phyloP scores from a whole-genome alignment of 2,329 filamentous ascomycete species.

The Diplodia seriata region DNA sequence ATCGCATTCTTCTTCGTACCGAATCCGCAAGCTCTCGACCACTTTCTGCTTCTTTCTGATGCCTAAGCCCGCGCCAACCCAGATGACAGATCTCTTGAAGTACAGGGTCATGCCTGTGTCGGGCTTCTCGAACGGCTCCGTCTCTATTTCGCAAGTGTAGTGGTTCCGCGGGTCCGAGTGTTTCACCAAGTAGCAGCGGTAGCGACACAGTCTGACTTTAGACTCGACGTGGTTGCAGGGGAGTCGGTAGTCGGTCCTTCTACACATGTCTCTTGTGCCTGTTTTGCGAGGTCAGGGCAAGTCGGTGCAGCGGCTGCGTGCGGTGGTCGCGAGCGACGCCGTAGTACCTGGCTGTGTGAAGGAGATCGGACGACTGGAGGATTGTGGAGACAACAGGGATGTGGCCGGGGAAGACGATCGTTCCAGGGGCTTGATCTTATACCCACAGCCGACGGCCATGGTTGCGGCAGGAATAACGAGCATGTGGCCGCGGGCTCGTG shows the following conservation, averaged over 20 bases:
- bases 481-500: background rate
- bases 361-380: background rate
- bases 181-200: conserved; percentile 28
- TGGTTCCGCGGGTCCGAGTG: conserved; percentile 9
- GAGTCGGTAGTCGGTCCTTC: conserved; percentile 28
- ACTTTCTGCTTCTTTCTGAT: conserved; percentile 20
- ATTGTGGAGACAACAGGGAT: background rate
- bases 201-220: conserved; percentile 21
- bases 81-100: conserved; percentile 8
- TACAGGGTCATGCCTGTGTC: conserved; percentile 1
- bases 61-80: conserved; percentile 13
- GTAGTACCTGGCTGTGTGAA: background rate
- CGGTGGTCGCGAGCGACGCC: background rate
- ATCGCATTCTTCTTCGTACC: conserved; percentile 19
- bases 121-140: conserved; percentile 10
- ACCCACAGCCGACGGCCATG: background rate
- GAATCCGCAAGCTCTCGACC: conserved; percentile 10
- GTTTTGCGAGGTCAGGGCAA: background rate
- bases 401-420: background rate
- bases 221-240: conserved; percentile 31
- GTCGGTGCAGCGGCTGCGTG: background rate
- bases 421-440: conserved; percentile 3
- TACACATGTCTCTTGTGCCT: conserved; percentile 19
- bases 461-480: background rate
- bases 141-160: conserved; percentile 11